Evolutionary conservation across 768 basidiomycete species (phyloP).

Genomic region (Leucosporidium scottii): DNA sequence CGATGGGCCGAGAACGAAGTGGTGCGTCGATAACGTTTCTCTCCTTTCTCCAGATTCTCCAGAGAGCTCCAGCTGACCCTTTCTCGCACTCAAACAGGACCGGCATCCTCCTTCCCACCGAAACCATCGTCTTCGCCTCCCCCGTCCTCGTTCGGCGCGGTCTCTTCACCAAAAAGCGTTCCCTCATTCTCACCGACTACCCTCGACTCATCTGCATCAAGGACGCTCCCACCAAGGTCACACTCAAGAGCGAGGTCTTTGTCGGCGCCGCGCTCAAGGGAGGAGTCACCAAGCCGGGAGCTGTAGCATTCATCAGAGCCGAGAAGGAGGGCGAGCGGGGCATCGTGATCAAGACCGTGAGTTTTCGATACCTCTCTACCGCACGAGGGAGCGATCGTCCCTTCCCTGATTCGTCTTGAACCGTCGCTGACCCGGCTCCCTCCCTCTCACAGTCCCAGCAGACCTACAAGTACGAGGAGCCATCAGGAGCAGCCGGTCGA

Average conservation of each 20-base stretch:
- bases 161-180: slow-evolving; percentile 25
- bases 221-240: slow-evolving; percentile 20
- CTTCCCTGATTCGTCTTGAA: not conserved
- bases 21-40: too few relatives aligned
- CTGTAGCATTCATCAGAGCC: not conserved
- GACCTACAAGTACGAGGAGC: slow-evolving; percentile 29
- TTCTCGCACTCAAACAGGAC: not conserved
- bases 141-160: slow-evolving; percentile 15
- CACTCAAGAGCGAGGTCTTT: slow-evolving; percentile 33
- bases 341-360: slow-evolving; percentile 27
- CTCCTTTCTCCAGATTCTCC: too few relatives aligned
- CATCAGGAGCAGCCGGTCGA: slow-evolving; percentile 16
- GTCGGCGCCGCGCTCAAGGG: slow-evolving; percentile 5
- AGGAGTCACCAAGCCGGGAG: slow-evolving; percentile 3
- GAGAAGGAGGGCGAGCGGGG: slow-evolving; percentile 14
- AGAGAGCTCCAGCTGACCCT: not conserved
- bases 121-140: slow-evolving; percentile 29
- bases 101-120: slow-evolving; percentile 23
- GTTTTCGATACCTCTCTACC: not conserved
- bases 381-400: too few relatives aligned
- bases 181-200: slow-evolving; percentile 33
- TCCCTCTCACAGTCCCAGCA: slow-evolving; percentile 11
- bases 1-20: too few relatives aligned
- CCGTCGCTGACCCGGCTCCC: not conserved
- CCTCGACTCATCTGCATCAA: slow-evolving; percentile 33